Evolutionary conservation across 1,284 basidiomycete species (phyloP).

Genomic region (Crucibulum parvulum): DNA sequence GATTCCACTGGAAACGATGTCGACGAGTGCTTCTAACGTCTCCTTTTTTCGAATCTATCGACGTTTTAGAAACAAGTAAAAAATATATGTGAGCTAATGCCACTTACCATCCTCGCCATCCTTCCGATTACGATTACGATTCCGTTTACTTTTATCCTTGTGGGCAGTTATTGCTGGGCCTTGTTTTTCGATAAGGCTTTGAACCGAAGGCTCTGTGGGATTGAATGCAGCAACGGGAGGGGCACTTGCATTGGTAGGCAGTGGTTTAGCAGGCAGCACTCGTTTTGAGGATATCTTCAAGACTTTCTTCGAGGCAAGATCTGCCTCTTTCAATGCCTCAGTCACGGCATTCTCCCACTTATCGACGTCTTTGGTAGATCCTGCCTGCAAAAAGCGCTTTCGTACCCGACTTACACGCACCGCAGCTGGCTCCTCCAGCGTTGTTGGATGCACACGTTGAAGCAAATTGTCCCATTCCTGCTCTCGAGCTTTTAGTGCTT

Average conservation of each 20-base stretch:
- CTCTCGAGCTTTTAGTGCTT: slow-evolving; percentile 61
- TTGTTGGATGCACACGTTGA: slow-evolving; percentile 55
- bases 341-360: slow-evolving; percentile 71
- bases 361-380: slow-evolving; percentile 50
- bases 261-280: slow-evolving; percentile 10
- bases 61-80: not conserved
- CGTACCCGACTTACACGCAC: slow-evolving; percentile 61
- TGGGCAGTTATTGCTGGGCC: slow-evolving; percentile 47
- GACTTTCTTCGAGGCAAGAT: slow-evolving; percentile 51
- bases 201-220: slow-evolving; percentile 59
- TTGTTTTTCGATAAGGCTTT: slow-evolving; percentile 62
- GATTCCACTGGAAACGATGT: slow-evolving; percentile 82
- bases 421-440: slow-evolving; percentile 52
- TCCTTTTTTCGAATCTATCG: not conserved
- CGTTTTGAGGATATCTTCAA: slow-evolving; percentile 38
- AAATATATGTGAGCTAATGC: not conserved
- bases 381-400: slow-evolving; percentile 60
- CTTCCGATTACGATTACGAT: slow-evolving; percentile 46
- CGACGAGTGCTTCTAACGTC: slow-evolving; percentile 44
- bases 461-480: slow-evolving; percentile 70
- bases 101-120: slow-evolving; percentile 29
- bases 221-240: slow-evolving; percentile 43
- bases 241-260: slow-evolving; percentile 27
- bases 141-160: slow-evolving; percentile 28
- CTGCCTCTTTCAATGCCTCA: slow-evolving; percentile 61